Base-by-base conservation (phyloP, 2,329 filamentous ascomycete species). In the Colletotrichum cuscutae region DNA sequence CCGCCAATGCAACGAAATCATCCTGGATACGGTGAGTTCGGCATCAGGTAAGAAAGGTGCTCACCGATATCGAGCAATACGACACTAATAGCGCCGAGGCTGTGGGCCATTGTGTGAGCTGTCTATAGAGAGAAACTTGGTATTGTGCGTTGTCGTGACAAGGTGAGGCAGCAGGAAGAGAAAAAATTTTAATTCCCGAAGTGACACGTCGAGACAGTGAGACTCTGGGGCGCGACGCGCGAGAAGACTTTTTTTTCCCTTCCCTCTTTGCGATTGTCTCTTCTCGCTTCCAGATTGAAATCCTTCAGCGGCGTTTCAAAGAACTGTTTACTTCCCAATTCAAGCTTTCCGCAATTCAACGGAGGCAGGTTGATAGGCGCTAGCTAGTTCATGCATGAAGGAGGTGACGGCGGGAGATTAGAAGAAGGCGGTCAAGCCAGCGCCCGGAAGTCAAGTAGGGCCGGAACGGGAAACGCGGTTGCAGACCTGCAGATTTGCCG, bases 31-130 rank as follows among this genome's bases (percentile, higher is more conserved):
- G 56, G 42, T 59, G 68, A 30, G 69, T 59, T 32, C 42, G 52
- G 60, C 19, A 32, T 49, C 42, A 35, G 58, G 24, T n/a, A 46
- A 24, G 32, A 19, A 53, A 42, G 37, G 30, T 74, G 82, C 85
- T 85, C 84, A 90, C 89, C 89, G 79, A 90, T 90, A 80, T 90
- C 88, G 76, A 90, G 85, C 77, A 90, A 80, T 77, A 89, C 83
- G 46, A 86, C 84, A 77, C 86, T 86, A 65, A 86, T 77, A 42
- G 54, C 76, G 68, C 80, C 77, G 67, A 78, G 70, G 75, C 78
- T 76, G 75, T 77, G 75, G 69, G 81, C 78, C 82, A 84, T 84
- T 72, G 68, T 68, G 49, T 61, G 64, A 65, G 30, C 35, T 63
- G 52, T 57, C 24, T 6, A 24, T 32, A 26, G 22, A 12, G 11